These are phyloP conservation scores for Claviceps sp. DNA, from an alignment of 2,329 filamentous ascomycete species.

Conservation along the genomic window DNA sequence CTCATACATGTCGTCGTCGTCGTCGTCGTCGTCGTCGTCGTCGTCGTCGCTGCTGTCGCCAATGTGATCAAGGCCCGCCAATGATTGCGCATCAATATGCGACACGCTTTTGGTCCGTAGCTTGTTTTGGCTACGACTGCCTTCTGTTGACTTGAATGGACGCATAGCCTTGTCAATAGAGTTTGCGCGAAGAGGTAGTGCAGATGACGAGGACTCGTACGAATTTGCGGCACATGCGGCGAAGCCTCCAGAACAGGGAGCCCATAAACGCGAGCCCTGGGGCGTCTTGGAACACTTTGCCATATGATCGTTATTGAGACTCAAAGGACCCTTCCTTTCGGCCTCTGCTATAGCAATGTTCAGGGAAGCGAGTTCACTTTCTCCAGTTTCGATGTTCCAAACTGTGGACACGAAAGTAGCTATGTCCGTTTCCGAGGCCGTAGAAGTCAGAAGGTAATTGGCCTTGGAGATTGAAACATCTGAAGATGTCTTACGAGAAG, in stretches of 20 bases:
- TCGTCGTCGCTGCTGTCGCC: conserved; percentile 29
- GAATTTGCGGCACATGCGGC: background rate
- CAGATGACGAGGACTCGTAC: conserved; percentile 4
- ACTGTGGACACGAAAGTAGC: conserved; percentile 39
- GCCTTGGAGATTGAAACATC: conserved; percentile 32
- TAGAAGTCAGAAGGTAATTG: conserved; percentile 43
- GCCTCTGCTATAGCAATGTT: conserved; percentile 18
- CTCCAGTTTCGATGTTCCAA: conserved; percentile 25
- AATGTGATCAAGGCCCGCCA: conserved; percentile 22
- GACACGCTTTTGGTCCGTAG: conserved; percentile 11
- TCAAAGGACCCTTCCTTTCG: conserved; percentile 12
- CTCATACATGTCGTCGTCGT: conserved; percentile 29
- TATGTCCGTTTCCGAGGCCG: conserved; percentile 40
- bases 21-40: conserved; percentile 11
- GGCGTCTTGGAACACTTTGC: conserved; percentile 18
- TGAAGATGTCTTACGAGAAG: conserved; percentile 13
- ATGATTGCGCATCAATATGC: conserved; percentile 16
- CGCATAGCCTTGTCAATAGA: conserved; percentile 12
- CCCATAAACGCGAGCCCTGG: conserved; percentile 10
- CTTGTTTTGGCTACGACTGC: conserved; percentile 16
- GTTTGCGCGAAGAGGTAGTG: conserved; percentile 4
- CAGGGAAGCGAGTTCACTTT: conserved; percentile 22
- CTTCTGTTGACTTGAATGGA: conserved; percentile 17
- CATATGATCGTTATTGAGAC: conserved; percentile 12
- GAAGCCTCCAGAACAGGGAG: background rate